Evolutionary conservation across 495 filamentous ascomycete genomes (phyloP).

Genomic region (Immersiella caudata): DNA sequence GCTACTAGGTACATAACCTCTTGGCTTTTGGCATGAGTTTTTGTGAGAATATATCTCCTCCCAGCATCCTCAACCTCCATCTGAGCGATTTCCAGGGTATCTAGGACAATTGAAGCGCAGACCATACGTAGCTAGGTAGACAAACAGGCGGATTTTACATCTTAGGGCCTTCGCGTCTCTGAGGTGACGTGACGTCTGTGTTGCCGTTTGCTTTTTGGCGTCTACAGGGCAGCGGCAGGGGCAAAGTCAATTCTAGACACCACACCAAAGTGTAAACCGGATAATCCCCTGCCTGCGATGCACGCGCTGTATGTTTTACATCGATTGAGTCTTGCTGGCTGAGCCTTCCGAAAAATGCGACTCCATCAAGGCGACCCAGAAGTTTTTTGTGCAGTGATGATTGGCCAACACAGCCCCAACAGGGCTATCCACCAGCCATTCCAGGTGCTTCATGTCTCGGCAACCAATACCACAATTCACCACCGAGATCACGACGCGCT

Average conservation of each 20-base stretch:
- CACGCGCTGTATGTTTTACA: neutral
- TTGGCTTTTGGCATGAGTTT: neutral
- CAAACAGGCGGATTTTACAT: neutral
- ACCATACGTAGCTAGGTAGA: neutral
- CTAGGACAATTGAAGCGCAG: neutral
- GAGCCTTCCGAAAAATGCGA: neutral
- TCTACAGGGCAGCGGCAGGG: neutral
- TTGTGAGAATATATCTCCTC: neutral
- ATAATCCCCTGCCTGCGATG: neutral
- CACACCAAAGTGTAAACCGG: neutral
- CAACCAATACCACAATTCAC: constrained; percentile 5
- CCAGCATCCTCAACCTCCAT: neutral
- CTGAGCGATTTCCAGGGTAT: neutral
- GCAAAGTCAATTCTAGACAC: neutral
- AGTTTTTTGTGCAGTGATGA: constrained; percentile 3
- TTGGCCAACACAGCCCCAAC: constrained; percentile 14
- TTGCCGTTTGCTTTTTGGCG: neutral
- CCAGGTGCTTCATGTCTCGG: constrained; percentile 2
- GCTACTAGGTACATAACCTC: neutral
- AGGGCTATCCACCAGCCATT: neutral
- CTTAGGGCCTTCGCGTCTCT: neutral
- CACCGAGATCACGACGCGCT: constrained; percentile 9
- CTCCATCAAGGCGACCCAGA: neutral
- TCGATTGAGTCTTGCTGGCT: neutral
- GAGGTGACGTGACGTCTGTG: constrained; percentile 2